phyloP scores from a whole-genome alignment of 352 stramenopile species.

The Phytophthora hibernalis region DNA sequence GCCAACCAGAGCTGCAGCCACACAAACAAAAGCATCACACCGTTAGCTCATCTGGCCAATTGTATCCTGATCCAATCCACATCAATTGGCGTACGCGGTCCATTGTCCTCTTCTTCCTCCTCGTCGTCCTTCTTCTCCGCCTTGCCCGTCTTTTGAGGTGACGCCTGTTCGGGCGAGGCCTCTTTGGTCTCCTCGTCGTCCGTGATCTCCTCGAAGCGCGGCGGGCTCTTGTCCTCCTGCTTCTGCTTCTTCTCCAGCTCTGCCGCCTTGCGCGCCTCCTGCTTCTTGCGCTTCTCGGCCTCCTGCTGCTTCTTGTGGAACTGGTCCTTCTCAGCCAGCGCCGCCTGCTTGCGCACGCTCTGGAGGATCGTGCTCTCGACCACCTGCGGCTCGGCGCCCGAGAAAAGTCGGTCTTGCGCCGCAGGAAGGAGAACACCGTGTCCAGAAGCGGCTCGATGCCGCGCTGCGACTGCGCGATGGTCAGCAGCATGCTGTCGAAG shows the following conservation, averaged over 20 bases:
- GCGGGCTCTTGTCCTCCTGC: slow-evolving; percentile 40
- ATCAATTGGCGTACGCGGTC: slow-evolving; percentile 53
- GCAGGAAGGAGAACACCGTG: slow-evolving; percentile 98
- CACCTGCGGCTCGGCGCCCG: slow-evolving; percentile 81
- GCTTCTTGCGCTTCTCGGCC: slow-evolving; percentile 79
- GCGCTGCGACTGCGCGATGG: slow-evolving; percentile 95
- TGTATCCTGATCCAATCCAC: background rate
- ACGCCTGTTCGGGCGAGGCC: slow-evolving; percentile 21
- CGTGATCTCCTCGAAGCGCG: slow-evolving; percentile 84
- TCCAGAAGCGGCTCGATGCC: slow-evolving; percentile 99
- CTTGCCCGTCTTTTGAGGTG: slow-evolving; percentile 28
- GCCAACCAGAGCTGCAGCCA: slow-evolving; percentile 75
- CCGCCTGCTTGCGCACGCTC: slow-evolving; percentile 93
- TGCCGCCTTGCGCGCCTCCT: slow-evolving; percentile 52
- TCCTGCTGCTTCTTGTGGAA: slow-evolving; percentile 81
- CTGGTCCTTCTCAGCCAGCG: slow-evolving; percentile 84
- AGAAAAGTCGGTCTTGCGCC: slow-evolving; percentile 99
- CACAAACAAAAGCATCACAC: slow-evolving; percentile 19
- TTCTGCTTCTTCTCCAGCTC: slow-evolving; percentile 67
- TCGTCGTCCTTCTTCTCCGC: slow-evolving; percentile 64
- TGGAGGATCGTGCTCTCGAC: slow-evolving; percentile 90
- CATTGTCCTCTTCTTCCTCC: slow-evolving; percentile 60
- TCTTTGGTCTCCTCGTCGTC: slow-evolving; percentile 59
- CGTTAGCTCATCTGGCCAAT: slow-evolving; percentile 5
- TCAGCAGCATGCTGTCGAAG: slow-evolving; percentile 97